Evolutionary conservation across 306 rosid genomes (phyloP), one percentile per base, ranked within the genome.

Genomic region (Pyrus communis): DNA sequence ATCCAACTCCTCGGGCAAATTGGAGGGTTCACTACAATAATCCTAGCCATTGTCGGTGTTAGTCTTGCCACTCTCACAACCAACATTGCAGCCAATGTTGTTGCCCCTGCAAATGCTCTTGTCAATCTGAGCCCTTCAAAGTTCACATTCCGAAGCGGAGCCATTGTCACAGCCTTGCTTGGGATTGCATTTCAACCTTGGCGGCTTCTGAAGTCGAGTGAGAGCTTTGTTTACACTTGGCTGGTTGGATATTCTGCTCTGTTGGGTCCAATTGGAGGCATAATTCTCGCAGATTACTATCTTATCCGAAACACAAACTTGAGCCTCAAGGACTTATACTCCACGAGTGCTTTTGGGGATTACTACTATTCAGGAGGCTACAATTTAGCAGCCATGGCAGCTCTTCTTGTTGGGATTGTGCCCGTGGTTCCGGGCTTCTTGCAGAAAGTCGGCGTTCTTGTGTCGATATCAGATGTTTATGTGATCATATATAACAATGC

Each of bases 151-250:
- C 85, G 86, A 75, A 89, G 89, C 61, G 97, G 96, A 0, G 96
- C 93, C 22, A 23, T 90, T 70, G 12, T 91, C 0, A 94, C 97
- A 0, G 94, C 98, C 5, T 74, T 91, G 27, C 83, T 94, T 63
- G 98, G 98, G 22, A 89, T 94, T 51, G 89, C 84, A 30, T 94
- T 94, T 46, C 98, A 94, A 42, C 98, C 98, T 0, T 94, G 97
- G 98, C 82, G 91, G 89, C 96, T 94, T 49, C 86, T 94, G 1
- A 77, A 74, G n/a, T 94, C 98, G 38, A 92, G 98, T 73, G 97
- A 91, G 87, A 91, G 96, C 79, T 94, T 91, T 75, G 95, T 94
- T 1, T 90, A 94, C 43, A 91, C 96, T 9, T 94, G 98, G 98
- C 78, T 94, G 6, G 89, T 94, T 73, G 97, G 98, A 14, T 90